Percentiles rank a stretch among this genome's conserved stretches.
phyloP scores from a whole-genome alignment of 371 early-diverging fungal genomes.

The Nosema granulosis region DNA sequence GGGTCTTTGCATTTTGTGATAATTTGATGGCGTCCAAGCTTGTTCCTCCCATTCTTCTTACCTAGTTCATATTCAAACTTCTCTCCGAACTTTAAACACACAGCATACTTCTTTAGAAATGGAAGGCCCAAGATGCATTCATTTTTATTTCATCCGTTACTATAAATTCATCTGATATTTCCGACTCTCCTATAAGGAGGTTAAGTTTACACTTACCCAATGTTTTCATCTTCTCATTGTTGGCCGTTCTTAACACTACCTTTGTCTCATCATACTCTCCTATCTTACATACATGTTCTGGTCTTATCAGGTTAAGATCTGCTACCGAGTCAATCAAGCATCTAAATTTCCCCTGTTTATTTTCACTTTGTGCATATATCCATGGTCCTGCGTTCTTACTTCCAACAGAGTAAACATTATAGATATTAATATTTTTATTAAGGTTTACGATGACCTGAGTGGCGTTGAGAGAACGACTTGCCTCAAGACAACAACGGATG shows the following conservation, averaged over 20 bases:
- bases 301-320: constrained; percentile 12
- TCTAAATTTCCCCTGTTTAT: constrained; percentile 2
- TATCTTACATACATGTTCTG: background rate
- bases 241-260: background rate
- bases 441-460: no score
- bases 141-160: background rate
- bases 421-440: no score
- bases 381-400: no score
- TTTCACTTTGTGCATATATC: background rate
- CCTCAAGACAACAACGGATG: background rate
- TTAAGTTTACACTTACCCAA: background rate
- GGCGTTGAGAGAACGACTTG: background rate
- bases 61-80: background rate
- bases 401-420: no score
- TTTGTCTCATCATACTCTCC: no score
- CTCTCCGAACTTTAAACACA: background rate
- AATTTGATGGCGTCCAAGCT: background rate
- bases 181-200: background rate
- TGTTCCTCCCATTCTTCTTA: background rate
- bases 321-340: background rate
- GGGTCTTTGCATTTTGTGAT: background rate
- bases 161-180: background rate
- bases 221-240: background rate
- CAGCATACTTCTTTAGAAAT: background rate
- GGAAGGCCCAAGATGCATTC: background rate